A percentile compares a stretch with the other conserved stretches of the same genome.
phyloP scores from a whole-genome alignment of 495 filamentous ascomycete species.

The Talaromyces stipitatus region DNA sequence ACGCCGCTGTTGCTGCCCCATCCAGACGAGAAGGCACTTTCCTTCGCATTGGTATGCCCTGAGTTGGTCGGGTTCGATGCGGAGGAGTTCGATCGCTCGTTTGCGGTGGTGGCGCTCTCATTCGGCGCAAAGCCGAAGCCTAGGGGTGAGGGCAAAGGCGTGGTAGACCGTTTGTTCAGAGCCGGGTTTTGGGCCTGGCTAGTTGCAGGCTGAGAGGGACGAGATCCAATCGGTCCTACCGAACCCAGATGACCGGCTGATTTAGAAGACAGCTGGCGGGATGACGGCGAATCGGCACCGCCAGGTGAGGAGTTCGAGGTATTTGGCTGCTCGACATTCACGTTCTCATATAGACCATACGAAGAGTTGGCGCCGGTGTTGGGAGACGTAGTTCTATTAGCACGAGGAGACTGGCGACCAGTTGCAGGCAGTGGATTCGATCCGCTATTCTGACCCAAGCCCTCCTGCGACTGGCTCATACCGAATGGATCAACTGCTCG shows the following conservation, averaged over 20 bases:
- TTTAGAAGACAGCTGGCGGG: slow-evolving; percentile 47
- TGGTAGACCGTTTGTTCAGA: slow-evolving; percentile 79
- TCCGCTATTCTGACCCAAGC: slow-evolving; percentile 23
- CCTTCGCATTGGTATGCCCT: slow-evolving; percentile 17
- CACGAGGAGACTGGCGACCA: slow-evolving; percentile 54
- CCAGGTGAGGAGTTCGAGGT: slow-evolving; percentile 88
- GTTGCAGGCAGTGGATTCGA: slow-evolving; percentile 19
- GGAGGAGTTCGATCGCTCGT: slow-evolving; percentile 55
- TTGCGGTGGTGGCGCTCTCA: slow-evolving; percentile 38
- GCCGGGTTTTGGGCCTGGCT: slow-evolving; percentile 51
- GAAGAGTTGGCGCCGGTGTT: slow-evolving; percentile 55
- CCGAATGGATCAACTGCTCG: slow-evolving; percentile 57
- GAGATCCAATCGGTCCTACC: slow-evolving; percentile 91
- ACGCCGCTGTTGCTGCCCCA: slow-evolving; percentile 68
- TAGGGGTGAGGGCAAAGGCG: slow-evolving; percentile 82
- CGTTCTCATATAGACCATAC: slow-evolving; percentile 49
- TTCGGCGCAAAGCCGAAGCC: slow-evolving; percentile 60
- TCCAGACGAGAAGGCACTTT: slow-evolving; percentile 45
- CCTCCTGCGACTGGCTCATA: slow-evolving; percentile 39
- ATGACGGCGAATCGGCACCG: slow-evolving; percentile 78
- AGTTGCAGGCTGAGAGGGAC: slow-evolving; percentile 51
- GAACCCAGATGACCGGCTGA: slow-evolving; percentile 47
- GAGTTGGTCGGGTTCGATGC: slow-evolving; percentile 49
- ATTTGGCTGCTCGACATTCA: slow-evolving; percentile 61
- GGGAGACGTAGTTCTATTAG: slow-evolving; percentile 84